Percentiles rank a stretch among this genome's conserved stretches.
Conservation (phyloP, 208 protist genomes). For the Leishmania braziliensis region DNA sequence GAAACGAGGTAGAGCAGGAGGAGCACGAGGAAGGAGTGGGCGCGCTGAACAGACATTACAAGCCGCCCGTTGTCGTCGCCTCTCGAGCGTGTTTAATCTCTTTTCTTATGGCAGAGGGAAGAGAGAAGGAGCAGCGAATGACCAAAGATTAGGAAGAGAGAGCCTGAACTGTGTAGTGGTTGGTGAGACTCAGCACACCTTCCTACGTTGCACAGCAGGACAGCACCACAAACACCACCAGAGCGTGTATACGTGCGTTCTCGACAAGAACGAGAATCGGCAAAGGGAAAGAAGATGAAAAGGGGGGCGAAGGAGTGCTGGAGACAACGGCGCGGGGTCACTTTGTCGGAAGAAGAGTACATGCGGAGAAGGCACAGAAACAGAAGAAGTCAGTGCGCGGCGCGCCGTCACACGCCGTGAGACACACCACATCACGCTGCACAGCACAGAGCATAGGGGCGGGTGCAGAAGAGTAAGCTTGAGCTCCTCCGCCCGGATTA, state of each 20-base stretch:
- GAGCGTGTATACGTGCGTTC: too few species aligned
- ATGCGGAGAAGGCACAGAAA: too few species aligned
- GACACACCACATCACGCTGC: too few species aligned
- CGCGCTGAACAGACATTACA: background rate
- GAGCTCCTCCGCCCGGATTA: too few species aligned
- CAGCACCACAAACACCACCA: background rate
- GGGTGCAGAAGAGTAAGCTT: too few species aligned
- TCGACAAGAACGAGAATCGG: background rate
- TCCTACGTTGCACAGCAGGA: background rate
- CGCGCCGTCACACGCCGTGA: too few species aligned
- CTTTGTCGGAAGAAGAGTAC: too few species aligned
- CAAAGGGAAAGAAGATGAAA: background rate
- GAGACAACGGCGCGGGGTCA: too few species aligned
- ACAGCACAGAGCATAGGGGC: too few species aligned
- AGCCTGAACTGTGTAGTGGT: background rate
- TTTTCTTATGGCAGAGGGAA: background rate
- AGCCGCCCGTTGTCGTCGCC: background rate
- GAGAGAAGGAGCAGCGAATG: background rate
- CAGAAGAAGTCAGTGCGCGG: too few species aligned
- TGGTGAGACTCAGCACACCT: background rate
- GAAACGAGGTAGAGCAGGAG: background rate
- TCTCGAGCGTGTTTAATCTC: background rate
- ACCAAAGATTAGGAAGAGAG: background rate
- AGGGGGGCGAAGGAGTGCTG: background rate
- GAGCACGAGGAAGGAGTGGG: background rate